Percentiles rank a stretch among this genome's conserved stretches.
These are phyloP conservation scores for Aspergillus flavus DNA, from an alignment of 2,329 filamentous ascomycete species.

Conservation along the genomic window DNA sequence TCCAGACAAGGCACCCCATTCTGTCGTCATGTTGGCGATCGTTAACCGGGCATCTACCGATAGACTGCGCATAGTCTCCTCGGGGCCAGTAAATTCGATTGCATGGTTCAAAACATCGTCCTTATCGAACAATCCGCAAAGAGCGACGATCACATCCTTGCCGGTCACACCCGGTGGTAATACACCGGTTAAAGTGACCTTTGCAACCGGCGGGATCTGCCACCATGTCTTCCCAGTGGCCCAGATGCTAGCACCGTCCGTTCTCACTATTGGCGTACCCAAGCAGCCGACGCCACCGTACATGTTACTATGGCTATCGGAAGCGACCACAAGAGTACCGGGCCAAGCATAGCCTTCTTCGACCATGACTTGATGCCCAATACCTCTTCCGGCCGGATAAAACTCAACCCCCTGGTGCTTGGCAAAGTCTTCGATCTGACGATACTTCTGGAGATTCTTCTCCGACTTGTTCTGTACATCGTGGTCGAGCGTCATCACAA, in stretches of 20 bases:
- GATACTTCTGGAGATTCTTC: conserved; percentile 80
- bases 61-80: conserved; percentile 74
- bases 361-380: conserved; percentile 78
- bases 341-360: conserved; percentile 87
- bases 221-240: conserved; percentile 83
- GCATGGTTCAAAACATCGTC: conserved; percentile 89
- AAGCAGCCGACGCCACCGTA: conserved; percentile 80
- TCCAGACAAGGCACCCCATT: conserved; percentile 74
- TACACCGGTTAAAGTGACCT: conserved; percentile 74
- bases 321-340: conserved; percentile 78
- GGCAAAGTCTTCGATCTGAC: conserved; percentile 79
- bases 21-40: conserved; percentile 74
- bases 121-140: conserved; percentile 83
- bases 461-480: conserved; percentile 83
- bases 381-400: conserved; percentile 75
- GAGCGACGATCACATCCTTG: conserved; percentile 90
- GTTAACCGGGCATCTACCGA: conserved; percentile 73
- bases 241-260: conserved; percentile 85
- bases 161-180: conserved; percentile 81
- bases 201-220: conserved; percentile 82
- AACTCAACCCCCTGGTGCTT: conserved; percentile 74
- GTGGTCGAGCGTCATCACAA: conserved; percentile 84
- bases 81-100: conserved; percentile 82
- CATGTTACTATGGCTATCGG: conserved; percentile 71
- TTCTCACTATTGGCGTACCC: conserved; percentile 81